phyloP scores from a whole-genome alignment of 495 filamentous ascomycete species.

The Aspergillus incahuasiensis region DNA sequence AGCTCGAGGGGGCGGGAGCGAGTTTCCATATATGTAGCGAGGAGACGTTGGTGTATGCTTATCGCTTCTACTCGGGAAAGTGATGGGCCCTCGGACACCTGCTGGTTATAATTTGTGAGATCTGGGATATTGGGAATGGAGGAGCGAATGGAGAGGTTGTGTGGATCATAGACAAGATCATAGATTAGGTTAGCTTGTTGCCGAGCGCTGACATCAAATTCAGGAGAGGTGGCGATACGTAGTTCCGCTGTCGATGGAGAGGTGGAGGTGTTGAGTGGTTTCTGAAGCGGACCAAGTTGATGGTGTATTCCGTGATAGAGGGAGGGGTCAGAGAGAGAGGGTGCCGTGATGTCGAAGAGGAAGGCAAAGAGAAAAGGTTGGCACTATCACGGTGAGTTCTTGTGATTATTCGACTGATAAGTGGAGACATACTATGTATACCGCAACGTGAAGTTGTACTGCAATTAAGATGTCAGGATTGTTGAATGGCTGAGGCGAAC shows the following conservation, averaged over 20 bases:
- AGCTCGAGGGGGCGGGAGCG: conserved; percentile 54
- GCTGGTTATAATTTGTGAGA: conserved; percentile 29
- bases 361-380: conserved; percentile 90
- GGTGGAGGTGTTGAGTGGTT: conserved; percentile 64
- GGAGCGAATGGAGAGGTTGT: conserved; percentile 68
- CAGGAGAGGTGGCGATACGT: conserved; percentile 39
- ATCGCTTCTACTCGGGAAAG: conserved; percentile 86
- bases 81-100: conserved; percentile 43
- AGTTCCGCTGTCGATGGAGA: conserved; percentile 46
- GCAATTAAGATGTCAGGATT: conserved; percentile 4
- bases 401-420: neutral
- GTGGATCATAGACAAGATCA: conserved; percentile 83
- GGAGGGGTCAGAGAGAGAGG: conserved; percentile 57
- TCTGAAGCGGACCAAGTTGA: conserved; percentile 74
- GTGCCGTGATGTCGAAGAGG: conserved; percentile 69
- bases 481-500: neutral
- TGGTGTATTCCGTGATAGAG: conserved; percentile 81
- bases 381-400: conserved; percentile 37
- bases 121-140: conserved; percentile 89
- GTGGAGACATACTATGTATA: conserved; percentile 53
- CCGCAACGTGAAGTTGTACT: conserved; percentile 62
- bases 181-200: conserved; percentile 52
- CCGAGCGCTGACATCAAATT: conserved; percentile 22
- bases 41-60: conserved; percentile 79
- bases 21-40: conserved; percentile 68